Conservation (phyloP, 1,284 basidiomycete genomes). For the Puccinia triticina region DNA sequence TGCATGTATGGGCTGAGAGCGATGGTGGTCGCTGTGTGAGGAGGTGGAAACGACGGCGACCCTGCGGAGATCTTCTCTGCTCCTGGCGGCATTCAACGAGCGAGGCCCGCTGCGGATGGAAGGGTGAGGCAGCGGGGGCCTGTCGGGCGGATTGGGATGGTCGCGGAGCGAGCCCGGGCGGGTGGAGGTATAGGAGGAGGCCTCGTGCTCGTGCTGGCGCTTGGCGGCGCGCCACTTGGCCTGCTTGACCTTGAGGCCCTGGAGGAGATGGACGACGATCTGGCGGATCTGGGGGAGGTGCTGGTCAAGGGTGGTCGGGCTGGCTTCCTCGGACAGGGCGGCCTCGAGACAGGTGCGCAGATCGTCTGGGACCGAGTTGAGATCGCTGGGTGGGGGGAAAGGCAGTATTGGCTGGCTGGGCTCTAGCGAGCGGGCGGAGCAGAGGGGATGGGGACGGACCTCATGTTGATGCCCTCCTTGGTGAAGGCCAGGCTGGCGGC, state of each 20-base stretch:
- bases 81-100: constrained; percentile 29
- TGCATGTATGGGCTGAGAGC: constrained; percentile 17
- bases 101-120: constrained; percentile 41
- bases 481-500: constrained; percentile 85
- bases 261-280: constrained; percentile 89
- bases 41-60: constrained; percentile 28
- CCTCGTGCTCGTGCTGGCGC: constrained; percentile 51
- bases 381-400: constrained; percentile 68
- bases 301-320: constrained; percentile 77
- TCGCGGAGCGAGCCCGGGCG: constrained; percentile 48
- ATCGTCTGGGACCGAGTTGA: constrained; percentile 84
- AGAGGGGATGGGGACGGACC: constrained; percentile 66
- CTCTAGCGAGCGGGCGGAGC: neutral
- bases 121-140: constrained; percentile 23
- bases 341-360: constrained; percentile 84
- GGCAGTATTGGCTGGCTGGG: neutral
- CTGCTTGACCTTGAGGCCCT: constrained; percentile 89
- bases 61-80: constrained; percentile 42
- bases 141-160: constrained; percentile 32
- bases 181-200: constrained; percentile 35
- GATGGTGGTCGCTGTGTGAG: constrained; percentile 14
- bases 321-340: constrained; percentile 86
- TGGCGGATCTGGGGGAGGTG: constrained; percentile 88
- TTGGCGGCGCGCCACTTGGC: constrained; percentile 66
- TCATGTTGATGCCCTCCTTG: constrained; percentile 84